Conservation (phyloP, 345 rosid species). For the Turritis glabra region DNA sequence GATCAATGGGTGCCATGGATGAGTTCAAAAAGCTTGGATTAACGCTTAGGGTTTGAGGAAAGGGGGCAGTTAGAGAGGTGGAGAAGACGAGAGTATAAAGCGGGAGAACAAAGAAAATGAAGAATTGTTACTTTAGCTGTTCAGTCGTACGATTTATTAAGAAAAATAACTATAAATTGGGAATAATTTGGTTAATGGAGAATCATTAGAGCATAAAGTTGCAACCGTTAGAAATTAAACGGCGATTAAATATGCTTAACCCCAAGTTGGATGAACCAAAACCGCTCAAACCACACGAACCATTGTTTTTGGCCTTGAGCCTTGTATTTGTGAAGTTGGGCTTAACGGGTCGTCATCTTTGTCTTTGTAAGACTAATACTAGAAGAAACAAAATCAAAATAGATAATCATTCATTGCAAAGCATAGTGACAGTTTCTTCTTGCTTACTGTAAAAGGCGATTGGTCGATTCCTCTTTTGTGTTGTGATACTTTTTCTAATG, state of each 20-base stretch:
- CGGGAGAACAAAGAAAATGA: slow-evolving; percentile 21
- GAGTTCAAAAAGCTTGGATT: not conserved
- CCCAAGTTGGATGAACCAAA: not conserved
- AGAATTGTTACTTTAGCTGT: not conserved
- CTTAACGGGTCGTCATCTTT: too few relatives aligned
- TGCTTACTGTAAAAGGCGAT: too few relatives aligned
- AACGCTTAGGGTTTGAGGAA: slow-evolving; percentile 33
- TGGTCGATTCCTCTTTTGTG: too few relatives aligned
- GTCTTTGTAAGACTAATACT: too few relatives aligned
- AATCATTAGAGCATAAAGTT: slow-evolving; percentile 13
- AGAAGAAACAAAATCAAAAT: too few relatives aligned
- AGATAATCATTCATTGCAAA: too few relatives aligned
- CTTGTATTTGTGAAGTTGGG: too few relatives aligned
- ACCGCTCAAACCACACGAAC: too few relatives aligned
- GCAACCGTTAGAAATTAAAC: not conserved
- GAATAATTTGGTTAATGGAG: slow-evolving; percentile 32
- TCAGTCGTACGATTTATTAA: not conserved
- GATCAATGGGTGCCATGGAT: slow-evolving; percentile 75
- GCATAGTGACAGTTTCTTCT: too few relatives aligned
- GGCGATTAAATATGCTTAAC: not conserved
- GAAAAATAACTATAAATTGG: not conserved
- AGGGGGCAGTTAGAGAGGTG: slow-evolving; percentile 7
- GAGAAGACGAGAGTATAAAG: slow-evolving; percentile 17
- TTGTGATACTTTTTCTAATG: too few relatives aligned
- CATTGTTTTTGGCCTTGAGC: too few relatives aligned